phyloP scores from a whole-genome alignment of 140 eudicot species.

The Ambrosia hybrid region DNA sequence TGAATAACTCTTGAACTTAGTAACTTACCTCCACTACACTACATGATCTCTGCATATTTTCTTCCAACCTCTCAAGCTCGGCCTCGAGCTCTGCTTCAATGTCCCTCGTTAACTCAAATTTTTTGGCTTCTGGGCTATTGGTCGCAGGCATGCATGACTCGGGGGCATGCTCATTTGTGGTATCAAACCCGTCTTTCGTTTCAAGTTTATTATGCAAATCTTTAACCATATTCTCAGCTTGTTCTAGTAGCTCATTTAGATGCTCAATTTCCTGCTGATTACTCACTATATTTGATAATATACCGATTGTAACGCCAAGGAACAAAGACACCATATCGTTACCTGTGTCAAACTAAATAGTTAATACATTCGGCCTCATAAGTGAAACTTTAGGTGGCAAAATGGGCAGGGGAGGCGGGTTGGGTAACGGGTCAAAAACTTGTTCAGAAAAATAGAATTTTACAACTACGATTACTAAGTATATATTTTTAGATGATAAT shows the following conservation, averaged over 20 bases:
- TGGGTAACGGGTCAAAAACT: background rate
- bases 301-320: slow-evolving; percentile 63
- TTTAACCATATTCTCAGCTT: slow-evolving; percentile 58
- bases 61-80: slow-evolving; percentile 77
- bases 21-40: slow-evolving; percentile 51
- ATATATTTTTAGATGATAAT: no score
- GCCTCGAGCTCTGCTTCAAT: slow-evolving; percentile 91
- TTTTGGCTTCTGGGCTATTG: slow-evolving; percentile 26
- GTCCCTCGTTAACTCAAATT: slow-evolving; percentile 42
- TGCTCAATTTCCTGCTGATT: slow-evolving; percentile 47
- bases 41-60: slow-evolving; percentile 49
- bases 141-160: slow-evolving; percentile 31
- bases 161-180: slow-evolving; percentile 39
- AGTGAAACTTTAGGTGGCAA: background rate
- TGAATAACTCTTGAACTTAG: no score
- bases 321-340: slow-evolving; percentile 45
- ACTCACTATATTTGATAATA: slow-evolving; percentile 35
- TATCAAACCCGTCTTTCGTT: slow-evolving; percentile 50
- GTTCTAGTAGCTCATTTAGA: slow-evolving; percentile 55
- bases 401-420: background rate
- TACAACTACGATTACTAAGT: no score
- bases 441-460: no score
- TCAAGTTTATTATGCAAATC: slow-evolving; percentile 74
- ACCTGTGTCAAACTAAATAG: slow-evolving; percentile 21
- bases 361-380: background rate